A percentile compares a stretch with the other conserved stretches of the same genome.
Evolutionary conservation across 768 basidiomycete genomes (phyloP).

Genomic region (Phlebiopsis flavidoalba): DNA sequence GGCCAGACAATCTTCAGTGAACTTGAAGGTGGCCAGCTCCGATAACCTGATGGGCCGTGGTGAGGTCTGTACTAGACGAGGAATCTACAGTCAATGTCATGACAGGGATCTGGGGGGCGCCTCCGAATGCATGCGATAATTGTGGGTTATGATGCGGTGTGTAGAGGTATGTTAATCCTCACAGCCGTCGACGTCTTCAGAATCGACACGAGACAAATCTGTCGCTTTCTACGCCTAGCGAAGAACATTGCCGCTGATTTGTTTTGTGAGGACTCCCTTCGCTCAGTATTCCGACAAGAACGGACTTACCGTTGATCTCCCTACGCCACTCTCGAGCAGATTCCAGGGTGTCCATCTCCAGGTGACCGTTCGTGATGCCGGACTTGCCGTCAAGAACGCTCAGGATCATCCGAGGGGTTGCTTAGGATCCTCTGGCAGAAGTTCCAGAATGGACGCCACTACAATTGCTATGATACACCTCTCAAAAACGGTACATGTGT

Average conservation of each 20-base stretch:
- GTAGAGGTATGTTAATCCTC: constrained; percentile 41
- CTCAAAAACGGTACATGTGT: background rate
- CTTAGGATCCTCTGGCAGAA: constrained; percentile 40
- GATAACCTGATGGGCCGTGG: background rate
- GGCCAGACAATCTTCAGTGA: background rate
- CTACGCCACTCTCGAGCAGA: constrained; percentile 44
- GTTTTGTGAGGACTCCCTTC: background rate
- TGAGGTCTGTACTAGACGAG: background rate
- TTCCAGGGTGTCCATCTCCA: constrained; percentile 57
- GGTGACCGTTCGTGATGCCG: constrained; percentile 22
- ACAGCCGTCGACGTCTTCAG: constrained; percentile 33
- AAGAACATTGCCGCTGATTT: constrained; percentile 39
- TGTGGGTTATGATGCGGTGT: constrained; percentile 28
- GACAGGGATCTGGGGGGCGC: constrained; percentile 16
- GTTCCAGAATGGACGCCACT: constrained; percentile 46
- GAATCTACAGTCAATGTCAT: constrained; percentile 13
- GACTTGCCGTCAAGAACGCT: constrained; percentile 30
- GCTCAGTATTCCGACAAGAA: constrained; percentile 1
- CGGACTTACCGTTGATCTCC: constrained; percentile 36
- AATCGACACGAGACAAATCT: constrained; percentile 25
- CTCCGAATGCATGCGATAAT: constrained; percentile 14
- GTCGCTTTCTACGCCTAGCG: constrained; percentile 37
- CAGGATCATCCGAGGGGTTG: constrained; percentile 37
- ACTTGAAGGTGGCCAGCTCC: constrained; percentile 3
- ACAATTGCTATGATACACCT: background rate